Conservation (phyloP, 116 monocot species). For the Cymodocea nodosa region DNA sequence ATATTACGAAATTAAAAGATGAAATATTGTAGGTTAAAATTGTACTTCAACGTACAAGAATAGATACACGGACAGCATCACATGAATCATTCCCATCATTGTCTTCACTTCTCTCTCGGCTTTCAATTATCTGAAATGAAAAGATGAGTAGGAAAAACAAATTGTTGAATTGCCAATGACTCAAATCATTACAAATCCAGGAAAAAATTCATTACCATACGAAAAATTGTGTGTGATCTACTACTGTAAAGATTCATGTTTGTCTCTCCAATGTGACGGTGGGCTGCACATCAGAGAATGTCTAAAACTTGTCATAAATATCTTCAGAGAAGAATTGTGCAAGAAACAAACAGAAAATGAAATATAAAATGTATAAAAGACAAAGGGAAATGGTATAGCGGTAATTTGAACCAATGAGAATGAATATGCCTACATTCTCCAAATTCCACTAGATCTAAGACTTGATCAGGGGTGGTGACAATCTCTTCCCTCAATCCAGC, state of each 20-base stretch:
- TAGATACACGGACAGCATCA: constrained; percentile 95
- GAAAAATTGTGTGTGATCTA: constrained; percentile 96
- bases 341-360: background rate
- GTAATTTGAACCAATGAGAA: background rate
- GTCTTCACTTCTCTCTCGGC: constrained; percentile 67
- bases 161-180: background rate
- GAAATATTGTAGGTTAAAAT: background rate
- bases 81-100: constrained; percentile 28
- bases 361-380: background rate
- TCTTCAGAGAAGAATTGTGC: no score
- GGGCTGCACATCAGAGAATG: constrained; percentile 36
- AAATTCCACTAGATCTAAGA: constrained; percentile 77
- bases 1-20: background rate
- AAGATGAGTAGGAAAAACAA: background rate
- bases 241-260: constrained; percentile 98
- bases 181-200: background rate
- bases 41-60: constrained; percentile 42
- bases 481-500: constrained; percentile 95
- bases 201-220: constrained; percentile 39
- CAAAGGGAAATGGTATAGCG: background rate
- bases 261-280: constrained; percentile 93
- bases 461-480: constrained; percentile 74
- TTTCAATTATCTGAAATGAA: constrained; percentile 69
- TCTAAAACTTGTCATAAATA: background rate
- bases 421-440: constrained; percentile 63